phyloP scores from a whole-genome alignment of 108 stramenopile genomes.

The Parietichytrium sp. region DNA sequence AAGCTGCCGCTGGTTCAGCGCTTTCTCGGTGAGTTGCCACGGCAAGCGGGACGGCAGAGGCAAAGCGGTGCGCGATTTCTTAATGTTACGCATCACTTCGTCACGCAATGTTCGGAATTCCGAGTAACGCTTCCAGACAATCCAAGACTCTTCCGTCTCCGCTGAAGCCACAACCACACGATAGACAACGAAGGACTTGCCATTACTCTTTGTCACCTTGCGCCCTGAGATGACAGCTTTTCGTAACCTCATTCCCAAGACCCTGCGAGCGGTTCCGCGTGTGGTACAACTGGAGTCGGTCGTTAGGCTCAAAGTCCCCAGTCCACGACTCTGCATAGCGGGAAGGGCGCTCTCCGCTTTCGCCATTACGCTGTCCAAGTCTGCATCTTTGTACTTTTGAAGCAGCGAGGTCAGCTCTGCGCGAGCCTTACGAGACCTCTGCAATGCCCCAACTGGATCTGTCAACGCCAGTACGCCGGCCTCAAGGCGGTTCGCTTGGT shows the following conservation, averaged over 20 bases:
- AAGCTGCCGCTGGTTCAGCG: slow-evolving; percentile 15
- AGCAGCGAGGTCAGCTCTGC: too few species aligned
- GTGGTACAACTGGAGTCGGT: too few species aligned
- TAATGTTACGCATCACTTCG: not conserved
- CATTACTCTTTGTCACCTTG: not conserved
- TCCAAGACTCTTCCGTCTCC: not conserved
- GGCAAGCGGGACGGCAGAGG: not conserved
- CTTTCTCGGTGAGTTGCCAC: slow-evolving; percentile 4
- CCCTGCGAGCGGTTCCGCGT: too few species aligned
- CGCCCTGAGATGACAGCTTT: not conserved
- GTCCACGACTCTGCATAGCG: too few species aligned
- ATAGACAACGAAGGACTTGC: not conserved
- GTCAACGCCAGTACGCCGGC: too few species aligned
- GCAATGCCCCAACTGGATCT: too few species aligned
- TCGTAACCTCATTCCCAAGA: not conserved
- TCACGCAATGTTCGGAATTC: slow-evolving; percentile 8
- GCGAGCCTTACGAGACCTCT: too few species aligned
- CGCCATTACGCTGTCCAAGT: too few species aligned
- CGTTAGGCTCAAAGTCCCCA: too few species aligned
- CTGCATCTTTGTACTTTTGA: too few species aligned
- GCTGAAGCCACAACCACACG: slow-evolving; percentile 3
- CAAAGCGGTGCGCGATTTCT: slow-evolving; percentile 14
- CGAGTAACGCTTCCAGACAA: slow-evolving; percentile 3
- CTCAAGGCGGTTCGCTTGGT: too few species aligned
- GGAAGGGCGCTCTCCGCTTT: too few species aligned